Percentiles rank a stretch among this genome's conserved stretches.
These are phyloP conservation scores for Colletotrichum plurivorum DNA, from an alignment of 2,329 filamentous ascomycete genomes.

Conservation along the genomic window DNA sequence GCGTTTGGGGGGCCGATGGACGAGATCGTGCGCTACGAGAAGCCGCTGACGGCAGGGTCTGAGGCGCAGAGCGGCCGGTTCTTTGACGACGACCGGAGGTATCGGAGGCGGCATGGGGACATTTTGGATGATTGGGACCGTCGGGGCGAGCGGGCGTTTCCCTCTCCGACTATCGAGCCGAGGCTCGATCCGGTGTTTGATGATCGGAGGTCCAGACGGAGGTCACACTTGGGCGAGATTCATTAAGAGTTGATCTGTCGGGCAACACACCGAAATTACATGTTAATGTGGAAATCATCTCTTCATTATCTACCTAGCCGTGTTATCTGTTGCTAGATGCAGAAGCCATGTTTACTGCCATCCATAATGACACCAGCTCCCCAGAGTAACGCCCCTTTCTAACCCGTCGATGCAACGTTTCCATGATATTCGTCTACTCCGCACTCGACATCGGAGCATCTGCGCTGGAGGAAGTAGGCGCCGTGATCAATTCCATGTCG, in stretches of 20 bases:
- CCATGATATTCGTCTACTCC: conserved; percentile 38
- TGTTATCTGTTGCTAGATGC: conserved; percentile 22
- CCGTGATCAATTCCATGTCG: background rate
- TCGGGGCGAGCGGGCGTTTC: conserved; percentile 7
- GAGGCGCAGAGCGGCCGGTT: conserved; percentile 17
- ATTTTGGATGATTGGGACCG: conserved; percentile 28
- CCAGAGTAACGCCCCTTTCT: background rate
- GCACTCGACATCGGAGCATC: conserved; percentile 16
- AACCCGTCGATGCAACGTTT: conserved; percentile 3
- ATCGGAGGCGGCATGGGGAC: conserved; percentile 22
- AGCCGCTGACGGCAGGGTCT: conserved; percentile 20
- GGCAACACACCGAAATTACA: too few species aligned
- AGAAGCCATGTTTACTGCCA: conserved; percentile 6
- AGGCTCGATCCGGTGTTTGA: conserved; percentile 14
- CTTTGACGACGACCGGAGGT: conserved; percentile 14
- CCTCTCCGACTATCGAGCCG: conserved; percentile 23
- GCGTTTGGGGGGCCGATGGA: conserved; percentile 9
- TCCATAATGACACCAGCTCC: conserved; percentile 2
- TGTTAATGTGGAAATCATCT: background rate
- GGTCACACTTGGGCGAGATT: background rate
- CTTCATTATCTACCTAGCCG: conserved; percentile 17
- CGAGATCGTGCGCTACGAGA: conserved; percentile 33
- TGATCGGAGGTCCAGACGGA: conserved; percentile 24
- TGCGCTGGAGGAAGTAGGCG: conserved; percentile 7
- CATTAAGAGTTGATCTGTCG: too few species aligned